phyloP scores from a whole-genome alignment of 306 rosid genomes.

The Castanospermum australe region DNA sequence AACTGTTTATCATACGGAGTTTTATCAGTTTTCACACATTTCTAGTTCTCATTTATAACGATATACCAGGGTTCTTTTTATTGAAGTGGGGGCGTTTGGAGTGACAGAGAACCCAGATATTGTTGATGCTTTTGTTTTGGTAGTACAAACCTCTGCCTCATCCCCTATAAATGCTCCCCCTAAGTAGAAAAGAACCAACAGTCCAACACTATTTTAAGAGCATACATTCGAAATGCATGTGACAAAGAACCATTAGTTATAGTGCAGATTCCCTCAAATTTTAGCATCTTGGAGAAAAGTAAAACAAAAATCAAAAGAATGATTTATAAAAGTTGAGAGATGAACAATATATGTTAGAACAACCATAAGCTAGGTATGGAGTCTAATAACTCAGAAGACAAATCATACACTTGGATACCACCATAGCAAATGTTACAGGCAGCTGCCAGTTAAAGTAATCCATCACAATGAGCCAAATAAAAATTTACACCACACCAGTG shows the following conservation, averaged over 20 bases:
- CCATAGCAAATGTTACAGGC: neutral
- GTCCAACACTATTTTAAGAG: neutral
- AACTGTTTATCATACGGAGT: neutral
- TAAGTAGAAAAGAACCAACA: neutral
- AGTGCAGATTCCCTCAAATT: neutral
- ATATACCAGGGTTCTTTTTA: neutral
- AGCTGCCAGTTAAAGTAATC: neutral
- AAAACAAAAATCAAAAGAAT: neutral
- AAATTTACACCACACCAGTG: neutral
- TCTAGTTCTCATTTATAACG: neutral
- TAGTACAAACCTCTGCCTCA: neutral
- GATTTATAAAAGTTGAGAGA: neutral
- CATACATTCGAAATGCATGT: neutral
- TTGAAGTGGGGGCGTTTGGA: neutral
- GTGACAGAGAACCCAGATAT: neutral
- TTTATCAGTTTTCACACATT: conserved; percentile 4
- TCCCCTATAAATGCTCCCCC: neutral
- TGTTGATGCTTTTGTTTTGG: neutral
- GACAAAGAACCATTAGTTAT: neutral
- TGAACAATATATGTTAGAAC: neutral
- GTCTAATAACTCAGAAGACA: neutral
- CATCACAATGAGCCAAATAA: neutral
- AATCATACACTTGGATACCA: neutral
- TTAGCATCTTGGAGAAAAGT: neutral
- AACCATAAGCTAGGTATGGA: neutral